A percentile compares a stretch with the other conserved stretches of the same genome.
Evolutionary conservation across 2,329 filamentous ascomycete genomes (phyloP).

Genomic region (Remersonia thermophila): DNA sequence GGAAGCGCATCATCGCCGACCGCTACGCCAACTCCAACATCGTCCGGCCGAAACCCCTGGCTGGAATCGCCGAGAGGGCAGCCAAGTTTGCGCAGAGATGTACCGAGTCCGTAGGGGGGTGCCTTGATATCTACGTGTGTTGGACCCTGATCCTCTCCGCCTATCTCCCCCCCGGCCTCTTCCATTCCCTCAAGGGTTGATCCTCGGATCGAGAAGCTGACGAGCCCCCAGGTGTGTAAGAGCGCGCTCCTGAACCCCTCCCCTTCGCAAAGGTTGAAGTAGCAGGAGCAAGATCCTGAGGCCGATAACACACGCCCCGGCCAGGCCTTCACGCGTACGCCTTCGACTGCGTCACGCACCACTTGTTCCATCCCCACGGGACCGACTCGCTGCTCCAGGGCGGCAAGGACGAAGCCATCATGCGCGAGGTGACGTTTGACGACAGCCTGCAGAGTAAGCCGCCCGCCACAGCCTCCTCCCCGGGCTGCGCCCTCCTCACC

Average conservation of each 20-base stretch:
- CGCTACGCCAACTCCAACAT: conserved; percentile 59
- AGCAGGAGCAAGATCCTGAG: not conserved
- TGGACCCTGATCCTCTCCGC: not conserved
- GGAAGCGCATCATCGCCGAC: conserved; percentile 52
- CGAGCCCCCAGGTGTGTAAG: conserved; percentile 8
- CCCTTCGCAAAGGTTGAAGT: no score
- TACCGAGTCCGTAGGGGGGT: conserved; percentile 28
- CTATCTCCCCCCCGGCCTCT: conserved; percentile 10
- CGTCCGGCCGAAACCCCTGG: conserved; percentile 40
- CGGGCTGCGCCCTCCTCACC: no score
- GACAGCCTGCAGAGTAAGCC: conserved; percentile 51
- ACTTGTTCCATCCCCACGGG: conserved; percentile 56
- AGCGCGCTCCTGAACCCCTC: conserved; percentile 2
- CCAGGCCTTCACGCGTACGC: conserved; percentile 51
- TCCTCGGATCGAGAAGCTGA: no score
- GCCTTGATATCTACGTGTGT: conserved; percentile 50
- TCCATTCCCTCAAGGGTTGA: no score
- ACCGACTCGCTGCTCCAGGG: conserved; percentile 42
- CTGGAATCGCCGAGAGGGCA: conserved; percentile 46
- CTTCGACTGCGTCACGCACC: conserved; percentile 56
- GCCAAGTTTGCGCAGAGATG: conserved; percentile 43
- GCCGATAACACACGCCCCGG: not conserved
- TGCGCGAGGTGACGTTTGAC: conserved; percentile 57
- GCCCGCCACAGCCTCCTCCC: no score
- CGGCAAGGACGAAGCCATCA: conserved; percentile 47